These are phyloP conservation scores for Avicennia marina DNA, from an alignment of 257 asterid species.

Conservation along the genomic window DNA sequence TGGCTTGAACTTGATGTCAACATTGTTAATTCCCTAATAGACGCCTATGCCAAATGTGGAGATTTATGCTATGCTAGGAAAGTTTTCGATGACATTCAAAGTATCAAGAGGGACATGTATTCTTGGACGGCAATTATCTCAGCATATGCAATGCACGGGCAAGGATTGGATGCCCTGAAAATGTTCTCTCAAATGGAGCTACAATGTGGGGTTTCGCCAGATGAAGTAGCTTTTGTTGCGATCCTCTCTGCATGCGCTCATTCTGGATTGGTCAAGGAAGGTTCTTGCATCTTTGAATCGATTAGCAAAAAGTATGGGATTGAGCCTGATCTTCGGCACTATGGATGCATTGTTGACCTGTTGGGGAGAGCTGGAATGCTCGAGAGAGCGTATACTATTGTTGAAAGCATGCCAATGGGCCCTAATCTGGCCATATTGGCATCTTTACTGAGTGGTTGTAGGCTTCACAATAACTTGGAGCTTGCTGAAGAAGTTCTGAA, in stretches of 20 bases:
- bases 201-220: slow-evolving; percentile 25
- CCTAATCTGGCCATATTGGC: slow-evolving; percentile 45
- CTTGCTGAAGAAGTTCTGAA: slow-evolving; percentile 30
- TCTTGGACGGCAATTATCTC: slow-evolving; percentile 59
- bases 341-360: slow-evolving; percentile 51
- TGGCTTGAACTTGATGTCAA: slow-evolving; percentile 34
- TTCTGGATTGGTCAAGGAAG: slow-evolving; percentile 47
- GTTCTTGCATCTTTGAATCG: slow-evolving; percentile 34
- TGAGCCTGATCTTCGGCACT: slow-evolving; percentile 43
- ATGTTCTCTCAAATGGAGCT: slow-evolving; percentile 35
- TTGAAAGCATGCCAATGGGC: slow-evolving; percentile 39
- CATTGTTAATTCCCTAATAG: slow-evolving; percentile 36
- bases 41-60: slow-evolving; percentile 52
- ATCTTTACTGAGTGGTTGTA: slow-evolving; percentile 41
- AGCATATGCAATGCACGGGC: slow-evolving; percentile 49
- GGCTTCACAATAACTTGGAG: slow-evolving; percentile 38
- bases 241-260: slow-evolving; percentile 48
- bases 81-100: slow-evolving; percentile 27
- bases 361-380: slow-evolving; percentile 51
- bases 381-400: slow-evolving; percentile 30
- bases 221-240: slow-evolving; percentile 36
- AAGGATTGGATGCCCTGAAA: slow-evolving; percentile 27
- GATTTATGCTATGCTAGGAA: slow-evolving; percentile 15
- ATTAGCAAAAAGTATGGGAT: slow-evolving; percentile 30
- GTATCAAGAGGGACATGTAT: slow-evolving; percentile 29